phyloP scores from a whole-genome alignment of 495 filamentous ascomycete species.

The Bathelium albidoporum region DNA sequence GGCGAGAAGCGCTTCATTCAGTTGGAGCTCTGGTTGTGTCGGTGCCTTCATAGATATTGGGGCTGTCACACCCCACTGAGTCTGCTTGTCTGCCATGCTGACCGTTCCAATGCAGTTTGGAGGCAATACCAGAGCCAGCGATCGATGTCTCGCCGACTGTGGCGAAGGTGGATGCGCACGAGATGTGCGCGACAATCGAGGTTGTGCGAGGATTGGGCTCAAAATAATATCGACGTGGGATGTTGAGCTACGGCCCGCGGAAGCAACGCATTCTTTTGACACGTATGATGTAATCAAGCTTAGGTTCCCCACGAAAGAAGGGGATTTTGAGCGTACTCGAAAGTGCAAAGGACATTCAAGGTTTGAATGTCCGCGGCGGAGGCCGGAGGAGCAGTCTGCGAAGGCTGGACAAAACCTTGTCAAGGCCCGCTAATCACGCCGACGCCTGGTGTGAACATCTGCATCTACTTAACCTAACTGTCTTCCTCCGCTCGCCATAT shows the following conservation, averaged over 20 bases:
- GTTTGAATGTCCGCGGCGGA: neutral
- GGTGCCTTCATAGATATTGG: slow-evolving; percentile 71
- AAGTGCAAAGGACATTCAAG: no score
- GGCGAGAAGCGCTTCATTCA: slow-evolving; percentile 66
- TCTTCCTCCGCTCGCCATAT: neutral
- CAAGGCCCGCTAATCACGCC: no score
- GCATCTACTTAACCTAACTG: neutral
- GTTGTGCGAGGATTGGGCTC: neutral
- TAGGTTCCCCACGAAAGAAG: neutral
- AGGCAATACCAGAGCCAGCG: neutral
- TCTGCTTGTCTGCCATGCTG: slow-evolving; percentile 14
- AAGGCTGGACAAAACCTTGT: neutral
- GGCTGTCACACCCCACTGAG: slow-evolving; percentile 72
- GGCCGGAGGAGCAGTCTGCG: neutral
- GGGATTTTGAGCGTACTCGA: neutral
- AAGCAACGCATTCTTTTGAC: neutral
- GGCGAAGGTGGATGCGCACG: neutral
- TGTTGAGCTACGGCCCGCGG: neutral
- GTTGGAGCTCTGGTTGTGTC: slow-evolving; percentile 58
- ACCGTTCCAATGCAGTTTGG: neutral
- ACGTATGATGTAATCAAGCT: neutral
- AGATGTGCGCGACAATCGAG: neutral
- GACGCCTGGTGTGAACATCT: no score
- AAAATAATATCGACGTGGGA: no score
- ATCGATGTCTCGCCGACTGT: neutral